Evolutionary conservation across 2,329 filamentous ascomycete species (phyloP).

Genomic region (Parastagonospora nodorum): DNA sequence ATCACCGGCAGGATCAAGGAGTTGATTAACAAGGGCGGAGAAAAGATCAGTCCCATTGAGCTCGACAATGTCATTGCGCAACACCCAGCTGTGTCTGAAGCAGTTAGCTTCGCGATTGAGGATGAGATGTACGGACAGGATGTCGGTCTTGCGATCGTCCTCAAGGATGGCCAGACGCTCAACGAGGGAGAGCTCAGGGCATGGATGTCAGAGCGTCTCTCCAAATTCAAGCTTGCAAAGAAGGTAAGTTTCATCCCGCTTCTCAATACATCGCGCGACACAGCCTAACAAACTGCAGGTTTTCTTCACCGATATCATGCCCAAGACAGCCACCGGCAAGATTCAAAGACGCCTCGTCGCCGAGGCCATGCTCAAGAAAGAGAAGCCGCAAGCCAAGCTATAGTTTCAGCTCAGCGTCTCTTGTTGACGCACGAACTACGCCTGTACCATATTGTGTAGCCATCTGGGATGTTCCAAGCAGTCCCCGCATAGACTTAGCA

Average conservation of each 20-base stretch:
- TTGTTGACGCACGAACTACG: constrained; percentile 8
- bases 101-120: constrained; percentile 81
- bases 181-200: constrained; percentile 66
- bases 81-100: constrained; percentile 74
- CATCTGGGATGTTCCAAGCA: constrained; percentile 2
- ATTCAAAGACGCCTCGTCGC: constrained; percentile 86
- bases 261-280: constrained; percentile 10
- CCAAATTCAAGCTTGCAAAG: constrained; percentile 86
- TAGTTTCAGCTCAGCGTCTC: constrained; percentile 34
- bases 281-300: constrained; percentile 55
- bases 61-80: constrained; percentile 81
- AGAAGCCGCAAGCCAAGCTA: constrained; percentile 59
- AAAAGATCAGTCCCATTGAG: constrained; percentile 89
- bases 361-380: constrained; percentile 79
- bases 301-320: constrained; percentile 83
- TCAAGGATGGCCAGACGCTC: constrained; percentile 65
- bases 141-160: constrained; percentile 75
- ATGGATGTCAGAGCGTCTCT: constrained; percentile 72
- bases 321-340: constrained; percentile 91
- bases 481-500: constrained; percentile 6
- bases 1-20: constrained; percentile 95
- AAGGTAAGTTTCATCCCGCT: constrained; percentile 59
- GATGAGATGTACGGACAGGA: constrained; percentile 86
- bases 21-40: constrained; percentile 86
- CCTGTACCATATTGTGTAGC: constrained; percentile 7